These are phyloP conservation scores for Litchi chinensis DNA, from an alignment of 345 rosid species.

Conservation along the genomic window DNA sequence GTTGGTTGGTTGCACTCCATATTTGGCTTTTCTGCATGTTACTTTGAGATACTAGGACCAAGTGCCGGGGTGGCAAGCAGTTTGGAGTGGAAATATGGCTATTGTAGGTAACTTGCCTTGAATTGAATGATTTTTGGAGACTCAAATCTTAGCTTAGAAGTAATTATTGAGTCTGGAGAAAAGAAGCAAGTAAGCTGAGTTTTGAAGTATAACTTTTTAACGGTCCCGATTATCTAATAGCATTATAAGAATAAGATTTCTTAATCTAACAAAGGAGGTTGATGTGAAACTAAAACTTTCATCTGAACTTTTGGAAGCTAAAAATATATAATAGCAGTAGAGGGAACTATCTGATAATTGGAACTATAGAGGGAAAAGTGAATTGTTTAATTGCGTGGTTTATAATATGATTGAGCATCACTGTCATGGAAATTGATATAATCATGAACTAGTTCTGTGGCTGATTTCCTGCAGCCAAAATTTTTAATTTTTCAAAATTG, in stretches of 20 bases:
- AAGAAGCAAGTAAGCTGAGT: too few relatives aligned
- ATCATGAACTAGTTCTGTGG: not conserved
- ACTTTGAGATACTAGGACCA: not conserved
- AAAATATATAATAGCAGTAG: not conserved
- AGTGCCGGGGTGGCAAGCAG: not conserved
- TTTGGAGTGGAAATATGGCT: not conserved
- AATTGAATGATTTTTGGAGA: not conserved
- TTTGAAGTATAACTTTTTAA: not conserved
- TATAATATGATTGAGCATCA: not conserved
- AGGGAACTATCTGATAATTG: not conserved
- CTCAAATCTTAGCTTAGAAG: not conserved
- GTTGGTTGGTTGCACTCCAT: not conserved
- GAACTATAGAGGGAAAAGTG: not conserved
- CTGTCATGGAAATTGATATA: not conserved
- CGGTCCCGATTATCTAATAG: not conserved
- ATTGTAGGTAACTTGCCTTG: not conserved
- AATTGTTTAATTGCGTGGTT: not conserved
- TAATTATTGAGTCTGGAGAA: not conserved
- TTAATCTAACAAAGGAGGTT: not conserved
- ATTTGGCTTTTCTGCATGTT: not conserved
- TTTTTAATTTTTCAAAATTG: not conserved
- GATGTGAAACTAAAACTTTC: not conserved
- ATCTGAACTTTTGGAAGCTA: not conserved
- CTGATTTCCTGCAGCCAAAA: not conserved
- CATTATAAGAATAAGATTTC: not conserved